Evolutionary conservation across 768 basidiomycete genomes (phyloP), one percentile per base, ranked within the genome.

Genomic region (Termitomyces sp.): DNA sequence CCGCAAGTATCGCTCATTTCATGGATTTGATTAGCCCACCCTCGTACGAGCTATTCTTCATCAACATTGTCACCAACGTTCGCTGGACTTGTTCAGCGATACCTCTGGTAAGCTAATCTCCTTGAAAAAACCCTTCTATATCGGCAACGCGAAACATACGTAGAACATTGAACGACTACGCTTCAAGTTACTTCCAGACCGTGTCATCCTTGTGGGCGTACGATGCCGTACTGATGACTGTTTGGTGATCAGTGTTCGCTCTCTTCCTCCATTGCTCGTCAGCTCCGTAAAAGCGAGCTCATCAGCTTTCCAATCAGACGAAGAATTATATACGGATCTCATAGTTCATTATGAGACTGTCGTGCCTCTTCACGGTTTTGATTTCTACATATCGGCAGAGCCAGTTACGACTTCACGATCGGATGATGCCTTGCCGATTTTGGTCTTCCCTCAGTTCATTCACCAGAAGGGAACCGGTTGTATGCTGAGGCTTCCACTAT

Each of bases 101-200:
- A 25, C 58, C 54, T 28, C 35, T 30, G 49, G 62, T 61, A 41
- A 14, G 62, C 40, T 25, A 19, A 23, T 23, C 6, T 7, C 49
- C 21, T 54, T 17, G 37, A 37, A 16, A 32, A 58, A 30, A 21
- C 3, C n/a, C 48, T 70, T 65, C 56, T 64, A 6, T 66, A 39
- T 60, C 14, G 48, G 21, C 48, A 27, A 21, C 37, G 30, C 51
- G 25, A 44, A 51, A 39, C n/a, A n/a, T 55, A 5, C 51, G 14
- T 49, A 75, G 73, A 59, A 64, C 21, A 66, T 75, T 25, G 63
- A 67, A 21, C 66, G 70, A 54, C 44, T 75, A 7, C 70, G 70
- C 45, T 66, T 75, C 39, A 66, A 67, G 43, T 54, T 77, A 35
- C 67, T 63, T 49, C 59, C 63, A 3, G 60, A 65, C 11, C 68